Conservation (phyloP, 2,329 filamentous ascomycete genomes). For the Xylaria sp. region DNA sequence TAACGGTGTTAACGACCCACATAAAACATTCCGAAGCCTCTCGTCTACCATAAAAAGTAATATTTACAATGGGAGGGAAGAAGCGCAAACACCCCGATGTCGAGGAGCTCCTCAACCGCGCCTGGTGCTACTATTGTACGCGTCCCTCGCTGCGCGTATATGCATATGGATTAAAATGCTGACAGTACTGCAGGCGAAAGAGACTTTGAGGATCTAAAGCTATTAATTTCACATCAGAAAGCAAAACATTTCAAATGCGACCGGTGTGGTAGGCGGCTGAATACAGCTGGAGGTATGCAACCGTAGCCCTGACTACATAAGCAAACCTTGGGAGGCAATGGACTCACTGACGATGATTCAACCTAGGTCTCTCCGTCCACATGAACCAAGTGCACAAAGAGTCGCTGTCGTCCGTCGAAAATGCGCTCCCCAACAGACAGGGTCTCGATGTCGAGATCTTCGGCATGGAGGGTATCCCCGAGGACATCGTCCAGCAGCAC, state of each 20-base stretch:
- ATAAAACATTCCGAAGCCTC: not conserved
- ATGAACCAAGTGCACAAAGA: constrained; percentile 99
- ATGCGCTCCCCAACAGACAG: constrained; percentile 87
- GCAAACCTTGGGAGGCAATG: constrained; percentile 9
- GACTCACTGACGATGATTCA: constrained; percentile 24
- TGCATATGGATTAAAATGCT: constrained; percentile 41
- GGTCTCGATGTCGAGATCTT: constrained; percentile 95
- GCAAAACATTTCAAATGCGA: constrained; percentile 99
- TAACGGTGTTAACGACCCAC: not conserved
- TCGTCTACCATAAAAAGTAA: not conserved
- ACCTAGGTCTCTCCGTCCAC: constrained; percentile 87
- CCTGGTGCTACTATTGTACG: constrained; percentile 98
- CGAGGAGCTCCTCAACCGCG: constrained; percentile 86
- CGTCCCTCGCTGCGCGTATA: constrained; percentile 26
- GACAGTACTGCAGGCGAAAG: constrained; percentile 72
- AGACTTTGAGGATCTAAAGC: constrained; percentile 97
- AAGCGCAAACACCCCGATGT: constrained; percentile 87
- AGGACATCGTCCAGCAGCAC: constrained; percentile 84
- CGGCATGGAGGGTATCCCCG: constrained; percentile 96
- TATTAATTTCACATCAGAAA: constrained; percentile 96
- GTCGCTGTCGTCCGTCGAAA: constrained; percentile 85
- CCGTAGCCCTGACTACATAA: constrained; percentile 4
- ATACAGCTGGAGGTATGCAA: constrained; percentile 88
- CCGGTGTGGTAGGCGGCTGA: constrained; percentile 85
- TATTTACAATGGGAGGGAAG: constrained; percentile 81